Base-by-base conservation (phyloP, 23 red algal species). In the Gracilaria domingensis region DNA sequence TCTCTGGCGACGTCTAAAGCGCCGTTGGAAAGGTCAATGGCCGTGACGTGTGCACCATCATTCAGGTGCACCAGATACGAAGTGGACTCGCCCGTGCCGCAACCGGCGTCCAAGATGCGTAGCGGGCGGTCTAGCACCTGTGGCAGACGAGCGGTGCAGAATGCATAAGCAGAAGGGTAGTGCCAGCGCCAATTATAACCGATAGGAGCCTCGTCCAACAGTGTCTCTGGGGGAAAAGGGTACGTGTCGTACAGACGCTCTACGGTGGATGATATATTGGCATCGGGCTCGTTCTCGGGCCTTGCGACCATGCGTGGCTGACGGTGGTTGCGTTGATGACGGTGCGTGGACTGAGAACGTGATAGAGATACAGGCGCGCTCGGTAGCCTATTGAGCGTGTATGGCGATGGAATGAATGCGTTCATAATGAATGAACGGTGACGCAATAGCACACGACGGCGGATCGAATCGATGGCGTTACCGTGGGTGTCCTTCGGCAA, bases 121-220 rank as follows among this genome's bases (percentile, higher is more conserved):
- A 98, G 39, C n/a, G 78, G 66, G 39, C 50, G 25, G 32, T 71
- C 55, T 55, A 47, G 26, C 12, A 59, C 38, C 4, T 51, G 42
- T 16, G 96, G 96, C 9, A 85, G 48, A 56, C 89, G 92, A 40
- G 88, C 93, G 7, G 94, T 80, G 83, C 97, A 99, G 60, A 99
- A 99, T 17, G 93, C 92, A 47, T 94, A 96, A 47, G 94, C 97
- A 0, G 97, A 92, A 42, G 97, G 97, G 82, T 96, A 96, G 57
- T 99, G 97, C 97, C 97, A 99, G 32, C 97, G 88, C 97, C 97
- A 99, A 82, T 99, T 99, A 55, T 99, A 99, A n/a, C 97, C 97
- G n/a, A 95, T 65, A 25, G 97, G 97, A 26, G 86, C 59, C 59
- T 88, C 94, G 72, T 96, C 94, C n/a, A 94, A 45, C 3, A 96